Evolutionary conservation across 2,329 filamentous ascomycete genomes (phyloP).

Genomic region (Fusarium veterinarium): DNA sequence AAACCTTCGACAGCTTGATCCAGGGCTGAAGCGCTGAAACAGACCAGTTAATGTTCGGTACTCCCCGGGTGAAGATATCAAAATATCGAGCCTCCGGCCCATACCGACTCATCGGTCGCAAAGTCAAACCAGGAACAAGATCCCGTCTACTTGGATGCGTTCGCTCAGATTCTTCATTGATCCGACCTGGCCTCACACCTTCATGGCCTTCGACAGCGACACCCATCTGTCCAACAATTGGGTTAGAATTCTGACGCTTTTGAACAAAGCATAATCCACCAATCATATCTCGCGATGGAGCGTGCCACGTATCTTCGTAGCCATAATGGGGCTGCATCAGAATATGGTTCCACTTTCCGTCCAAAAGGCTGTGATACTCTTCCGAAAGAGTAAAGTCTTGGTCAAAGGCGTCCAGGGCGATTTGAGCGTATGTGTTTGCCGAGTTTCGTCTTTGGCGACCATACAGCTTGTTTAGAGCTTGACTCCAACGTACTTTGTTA

Average conservation of each 20-base stretch:
- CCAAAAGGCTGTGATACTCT: conserved; percentile 61
- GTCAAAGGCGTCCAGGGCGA: conserved; percentile 62
- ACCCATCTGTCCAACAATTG: conserved; percentile 71
- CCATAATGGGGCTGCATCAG: conserved; percentile 62
- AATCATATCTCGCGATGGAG: conserved; percentile 66
- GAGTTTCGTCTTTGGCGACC: conserved; percentile 64
- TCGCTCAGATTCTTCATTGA: conserved; percentile 65
- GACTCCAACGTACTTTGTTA: conserved; percentile 56
- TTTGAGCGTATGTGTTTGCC: conserved; percentile 60
- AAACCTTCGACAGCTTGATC: conserved; percentile 62
- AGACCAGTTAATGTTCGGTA: conserved; percentile 62
- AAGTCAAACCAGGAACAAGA: conserved; percentile 68
- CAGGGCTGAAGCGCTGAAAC: conserved; percentile 61
- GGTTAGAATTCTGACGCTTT: conserved; percentile 58
- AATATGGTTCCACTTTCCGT: conserved; percentile 68
- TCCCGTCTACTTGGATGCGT: conserved; percentile 55
- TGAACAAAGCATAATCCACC: conserved; percentile 65
- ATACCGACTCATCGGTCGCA: conserved; percentile 69
- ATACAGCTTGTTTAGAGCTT: conserved; percentile 62
- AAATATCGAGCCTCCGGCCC: conserved; percentile 68
- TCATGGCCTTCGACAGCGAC: conserved; percentile 74
- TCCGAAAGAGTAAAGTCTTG: conserved; percentile 62
- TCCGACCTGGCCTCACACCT: conserved; percentile 59
- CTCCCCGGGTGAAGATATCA: conserved; percentile 71
- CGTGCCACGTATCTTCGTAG: conserved; percentile 65